Evolutionary conservation across 768 basidiomycete genomes (phyloP).

Genomic region (Clathrus columnatus): DNA sequence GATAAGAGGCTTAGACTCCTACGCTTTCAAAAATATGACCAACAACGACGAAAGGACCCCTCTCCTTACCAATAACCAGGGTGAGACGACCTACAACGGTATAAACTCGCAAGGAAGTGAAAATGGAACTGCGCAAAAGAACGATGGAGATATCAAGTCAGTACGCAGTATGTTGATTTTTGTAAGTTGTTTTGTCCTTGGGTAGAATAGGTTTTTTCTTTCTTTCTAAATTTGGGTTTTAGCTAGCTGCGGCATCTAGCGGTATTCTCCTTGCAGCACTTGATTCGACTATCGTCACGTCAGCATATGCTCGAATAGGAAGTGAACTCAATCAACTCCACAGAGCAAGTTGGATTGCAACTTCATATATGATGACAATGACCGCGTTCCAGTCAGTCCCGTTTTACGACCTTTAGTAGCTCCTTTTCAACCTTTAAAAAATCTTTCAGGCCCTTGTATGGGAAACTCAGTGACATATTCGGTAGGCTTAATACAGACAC

Average conservation of each 20-base stretch:
- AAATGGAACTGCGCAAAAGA: too few relatives aligned
- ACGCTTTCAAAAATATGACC: too few relatives aligned
- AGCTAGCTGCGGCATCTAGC: slow-evolving; percentile 32
- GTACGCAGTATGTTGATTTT: not conserved
- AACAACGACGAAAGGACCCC: not conserved
- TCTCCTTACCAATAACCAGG: not conserved
- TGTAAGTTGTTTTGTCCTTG: not conserved
- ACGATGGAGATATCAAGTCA: too few relatives aligned
- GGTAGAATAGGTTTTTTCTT: not conserved
- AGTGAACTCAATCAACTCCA: slow-evolving; percentile 52
- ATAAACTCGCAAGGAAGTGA: too few relatives aligned
- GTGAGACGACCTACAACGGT: not conserved
- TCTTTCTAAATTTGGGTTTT: not conserved
- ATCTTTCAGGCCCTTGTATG: slow-evolving; percentile 44
- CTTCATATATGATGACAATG: slow-evolving; percentile 50
- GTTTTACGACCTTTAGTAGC: not conserved
- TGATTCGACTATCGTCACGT: slow-evolving; percentile 42
- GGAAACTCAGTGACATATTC: slow-evolving; percentile 56
- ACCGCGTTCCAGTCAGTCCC: slow-evolving; percentile 47
- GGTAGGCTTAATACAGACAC: slow-evolving; percentile 16
- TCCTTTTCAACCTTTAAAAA: not conserved
- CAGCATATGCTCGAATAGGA: slow-evolving; percentile 47
- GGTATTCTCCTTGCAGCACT: slow-evolving; percentile 40
- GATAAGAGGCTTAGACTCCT: too few relatives aligned
- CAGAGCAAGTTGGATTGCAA: slow-evolving; percentile 60